Evolutionary conservation across 2,329 filamentous ascomycete genomes (phyloP).

Genomic region (Ploettnerulaceae sp.): DNA sequence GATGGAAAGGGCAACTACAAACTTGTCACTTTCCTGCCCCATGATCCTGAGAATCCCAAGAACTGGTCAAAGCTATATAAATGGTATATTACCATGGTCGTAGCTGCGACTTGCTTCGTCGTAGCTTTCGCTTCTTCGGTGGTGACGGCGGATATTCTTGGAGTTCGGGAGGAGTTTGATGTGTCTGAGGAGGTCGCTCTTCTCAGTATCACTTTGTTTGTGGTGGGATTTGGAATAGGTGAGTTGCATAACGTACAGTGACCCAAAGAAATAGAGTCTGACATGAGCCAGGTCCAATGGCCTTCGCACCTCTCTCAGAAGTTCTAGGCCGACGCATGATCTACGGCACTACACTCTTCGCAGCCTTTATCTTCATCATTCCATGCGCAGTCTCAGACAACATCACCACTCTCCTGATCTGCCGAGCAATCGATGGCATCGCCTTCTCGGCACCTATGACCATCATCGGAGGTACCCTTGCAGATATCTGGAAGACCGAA

Average conservation of each 20-base stretch:
- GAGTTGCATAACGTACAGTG: slow-evolving; percentile 27
- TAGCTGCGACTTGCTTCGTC: slow-evolving; percentile 70
- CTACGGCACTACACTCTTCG: slow-evolving; percentile 43
- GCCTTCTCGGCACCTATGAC: slow-evolving; percentile 86
- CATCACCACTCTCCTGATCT: slow-evolving; percentile 70
- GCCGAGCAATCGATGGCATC: slow-evolving; percentile 73
- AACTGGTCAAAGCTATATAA: slow-evolving; percentile 77
- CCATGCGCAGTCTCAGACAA: slow-evolving; percentile 74
- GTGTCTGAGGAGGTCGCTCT: slow-evolving; percentile 70
- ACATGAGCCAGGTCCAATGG: slow-evolving; percentile 59
- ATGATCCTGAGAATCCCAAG: slow-evolving; percentile 76
- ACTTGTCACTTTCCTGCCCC: slow-evolving; percentile 64
- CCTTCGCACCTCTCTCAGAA: slow-evolving; percentile 74
- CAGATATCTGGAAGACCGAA: slow-evolving; percentile 79
- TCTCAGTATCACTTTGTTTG: slow-evolving; percentile 69
- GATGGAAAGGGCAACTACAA: slow-evolving; percentile 42
- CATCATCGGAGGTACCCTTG: slow-evolving; percentile 74
- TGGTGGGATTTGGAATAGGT: slow-evolving; percentile 76
- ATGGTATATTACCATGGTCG: slow-evolving; percentile 83
- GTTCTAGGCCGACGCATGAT: slow-evolving; percentile 67
- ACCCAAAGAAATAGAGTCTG: slow-evolving; percentile 1
- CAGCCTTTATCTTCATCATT: slow-evolving; percentile 75
- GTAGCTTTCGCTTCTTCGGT: slow-evolving; percentile 62
- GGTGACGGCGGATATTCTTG: slow-evolving; percentile 69
- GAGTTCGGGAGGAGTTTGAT: slow-evolving; percentile 57